These are phyloP conservation scores for Rhazya stricta DNA, from an alignment of 257 asterid genomes.

Conservation along the genomic window DNA sequence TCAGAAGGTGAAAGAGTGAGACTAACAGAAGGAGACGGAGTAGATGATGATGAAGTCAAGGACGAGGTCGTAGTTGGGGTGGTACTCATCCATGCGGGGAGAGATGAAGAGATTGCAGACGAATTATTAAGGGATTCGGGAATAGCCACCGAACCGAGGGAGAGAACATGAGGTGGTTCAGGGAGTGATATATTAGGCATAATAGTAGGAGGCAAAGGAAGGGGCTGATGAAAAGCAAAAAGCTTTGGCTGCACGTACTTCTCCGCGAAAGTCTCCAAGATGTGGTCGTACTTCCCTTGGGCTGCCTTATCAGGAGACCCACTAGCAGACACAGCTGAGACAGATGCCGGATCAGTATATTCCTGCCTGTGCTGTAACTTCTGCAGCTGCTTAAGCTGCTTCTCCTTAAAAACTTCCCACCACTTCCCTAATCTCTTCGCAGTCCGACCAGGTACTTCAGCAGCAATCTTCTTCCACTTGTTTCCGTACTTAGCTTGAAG, in stretches of 20 bases:
- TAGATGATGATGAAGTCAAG: slow-evolving; percentile 34
- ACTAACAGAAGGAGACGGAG: slow-evolving; percentile 63
- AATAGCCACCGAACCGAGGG: slow-evolving; percentile 28
- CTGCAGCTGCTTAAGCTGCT: slow-evolving; percentile 59
- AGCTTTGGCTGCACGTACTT: slow-evolving; percentile 68
- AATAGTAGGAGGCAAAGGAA: slow-evolving; percentile 24
- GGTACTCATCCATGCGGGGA: slow-evolving; percentile 51
- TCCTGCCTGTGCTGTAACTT: slow-evolving; percentile 31
- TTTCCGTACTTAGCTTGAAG: slow-evolving; percentile 71
- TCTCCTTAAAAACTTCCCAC: slow-evolving; percentile 94
- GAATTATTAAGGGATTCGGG: slow-evolving; percentile 23
- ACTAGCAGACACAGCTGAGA: slow-evolving; percentile 21
- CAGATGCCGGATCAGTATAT: slow-evolving; percentile 19
- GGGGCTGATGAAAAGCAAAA: slow-evolving; percentile 30
- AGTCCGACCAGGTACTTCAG: slow-evolving; percentile 78
- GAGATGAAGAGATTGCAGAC: slow-evolving; percentile 20
- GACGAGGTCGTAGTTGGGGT: slow-evolving; percentile 46
- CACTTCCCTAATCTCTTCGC: slow-evolving; percentile 85
- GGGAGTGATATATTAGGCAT: slow-evolving; percentile 27
- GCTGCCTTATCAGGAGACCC: slow-evolving; percentile 52
- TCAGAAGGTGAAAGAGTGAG: slow-evolving; percentile 65
- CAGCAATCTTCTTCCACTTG: slow-evolving; percentile 78
- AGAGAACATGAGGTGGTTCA: slow-evolving; percentile 47
- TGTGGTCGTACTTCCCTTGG: slow-evolving; percentile 72
- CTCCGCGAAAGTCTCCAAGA: slow-evolving; percentile 71